Conservation (phyloP, 2,329 filamentous ascomycete species). For the Penicillium sp. region DNA sequence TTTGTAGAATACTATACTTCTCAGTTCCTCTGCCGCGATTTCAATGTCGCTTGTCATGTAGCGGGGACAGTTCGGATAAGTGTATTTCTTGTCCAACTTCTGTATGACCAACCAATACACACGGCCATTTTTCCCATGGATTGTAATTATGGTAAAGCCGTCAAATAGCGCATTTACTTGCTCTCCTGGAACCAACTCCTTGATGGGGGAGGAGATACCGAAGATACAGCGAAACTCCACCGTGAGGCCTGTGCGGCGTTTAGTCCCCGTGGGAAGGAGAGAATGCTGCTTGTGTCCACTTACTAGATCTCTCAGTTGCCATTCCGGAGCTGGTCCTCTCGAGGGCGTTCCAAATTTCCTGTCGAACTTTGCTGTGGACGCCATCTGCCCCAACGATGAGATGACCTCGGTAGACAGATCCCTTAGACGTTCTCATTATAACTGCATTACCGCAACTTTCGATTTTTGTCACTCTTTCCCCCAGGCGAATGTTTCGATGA, state of each 20-base stretch:
- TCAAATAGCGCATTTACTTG: not conserved
- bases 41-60: not conserved
- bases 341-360: not conserved
- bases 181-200: not conserved
- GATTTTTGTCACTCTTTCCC: not conserved
- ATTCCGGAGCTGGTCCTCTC: not conserved
- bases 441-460: not conserved
- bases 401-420: not conserved
- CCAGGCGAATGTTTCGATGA: not conserved
- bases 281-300: not conserved
- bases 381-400: constrained; percentile 1
- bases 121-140: not conserved
- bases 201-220: not conserved
- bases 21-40: not conserved
- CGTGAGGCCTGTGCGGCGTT: not conserved
- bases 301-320: not conserved
- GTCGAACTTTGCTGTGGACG: not conserved
- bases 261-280: not conserved
- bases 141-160: not conserved
- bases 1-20: not conserved
- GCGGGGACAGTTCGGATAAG: not conserved
- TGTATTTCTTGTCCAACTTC: not conserved
- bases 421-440: not conserved
- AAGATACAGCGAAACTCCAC: not conserved
- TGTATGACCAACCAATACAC: not conserved